Conservation (phyloP, 805 yeast genomes). For the Hanseniaspora lindneri region DNA sequence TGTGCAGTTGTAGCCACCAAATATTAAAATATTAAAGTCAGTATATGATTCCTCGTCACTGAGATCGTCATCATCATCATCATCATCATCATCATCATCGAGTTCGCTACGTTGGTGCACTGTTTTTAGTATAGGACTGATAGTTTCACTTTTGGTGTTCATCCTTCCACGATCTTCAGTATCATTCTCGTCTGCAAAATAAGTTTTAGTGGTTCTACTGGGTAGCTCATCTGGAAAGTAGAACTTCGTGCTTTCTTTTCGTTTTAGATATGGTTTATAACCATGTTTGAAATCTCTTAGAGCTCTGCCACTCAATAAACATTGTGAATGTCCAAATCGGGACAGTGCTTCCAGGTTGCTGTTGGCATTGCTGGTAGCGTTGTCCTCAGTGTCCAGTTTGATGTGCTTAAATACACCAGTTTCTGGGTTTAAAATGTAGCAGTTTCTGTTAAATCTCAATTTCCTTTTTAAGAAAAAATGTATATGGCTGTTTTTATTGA, state of each 20-base stretch:
- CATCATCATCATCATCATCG: background rate
- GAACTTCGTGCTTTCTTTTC: background rate
- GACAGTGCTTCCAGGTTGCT: slow-evolving; percentile 25
- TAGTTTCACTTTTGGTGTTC: background rate
- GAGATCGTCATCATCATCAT: background rate
- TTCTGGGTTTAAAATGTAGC: slow-evolving; percentile 46
- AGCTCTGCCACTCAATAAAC: slow-evolving; percentile 2
- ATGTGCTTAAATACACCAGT: slow-evolving; percentile 41
- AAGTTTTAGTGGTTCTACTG: background rate
- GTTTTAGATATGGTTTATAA: background rate
- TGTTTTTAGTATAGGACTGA: no score
- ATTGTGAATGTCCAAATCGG: slow-evolving; percentile 34
- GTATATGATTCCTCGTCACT: background rate
- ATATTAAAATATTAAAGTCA: slow-evolving; percentile 3
- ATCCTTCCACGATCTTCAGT: no score
- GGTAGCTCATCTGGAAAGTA: background rate
- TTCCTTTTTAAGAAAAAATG: slow-evolving; percentile 32
- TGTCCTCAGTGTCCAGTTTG: slow-evolving; percentile 28
- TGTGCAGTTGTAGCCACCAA: slow-evolving; percentile 3
- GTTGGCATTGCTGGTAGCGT: slow-evolving; percentile 24
- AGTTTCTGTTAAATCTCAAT: slow-evolving; percentile 40
- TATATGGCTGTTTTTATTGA: slow-evolving; percentile 28
- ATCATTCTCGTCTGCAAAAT: slow-evolving; percentile 1
- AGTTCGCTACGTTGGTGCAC: background rate
- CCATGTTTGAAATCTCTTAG: slow-evolving; percentile 4